Conservation (phyloP, 306 rosid species). For the Canavalia ensiformis region DNA sequence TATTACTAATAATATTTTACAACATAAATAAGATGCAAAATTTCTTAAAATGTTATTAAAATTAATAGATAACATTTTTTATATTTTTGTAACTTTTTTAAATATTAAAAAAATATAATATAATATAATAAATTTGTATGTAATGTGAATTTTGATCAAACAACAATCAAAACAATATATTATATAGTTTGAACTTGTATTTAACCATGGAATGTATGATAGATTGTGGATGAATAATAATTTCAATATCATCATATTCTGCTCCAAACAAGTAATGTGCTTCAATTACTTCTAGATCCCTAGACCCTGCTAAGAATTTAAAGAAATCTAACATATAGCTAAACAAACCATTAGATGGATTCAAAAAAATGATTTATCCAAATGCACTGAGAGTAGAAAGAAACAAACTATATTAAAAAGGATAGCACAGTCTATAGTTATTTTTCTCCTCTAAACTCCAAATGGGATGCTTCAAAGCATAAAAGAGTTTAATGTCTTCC, state of each 20-base stretch:
- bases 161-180: constrained; percentile 22
- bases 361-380: background rate
- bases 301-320: constrained; percentile 70
- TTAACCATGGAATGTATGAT: constrained; percentile 95
- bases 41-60: too few species aligned
- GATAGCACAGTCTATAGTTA: constrained; percentile 98
- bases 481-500: constrained; percentile 96
- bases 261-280: constrained; percentile 99
- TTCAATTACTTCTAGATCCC: constrained; percentile 99
- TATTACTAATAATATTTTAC: too few species aligned
- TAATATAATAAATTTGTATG: constrained; percentile 1
- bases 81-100: too few species aligned
- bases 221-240: constrained; percentile 95
- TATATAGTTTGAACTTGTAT: constrained; percentile 73
- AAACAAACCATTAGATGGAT: constrained; percentile 37
- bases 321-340: constrained; percentile 38
- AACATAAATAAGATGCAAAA: too few species aligned
- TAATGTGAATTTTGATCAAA: background rate
- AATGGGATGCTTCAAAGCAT: constrained; percentile 98
- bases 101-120: too few species aligned
- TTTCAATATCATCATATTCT: constrained; percentile 88
- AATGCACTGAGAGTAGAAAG: constrained; percentile 17
- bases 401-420: constrained; percentile 90
- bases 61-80: too few species aligned
- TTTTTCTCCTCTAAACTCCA: constrained; percentile 98